Evolutionary conservation across 2,329 filamentous ascomycete species (phyloP).

Genomic region (Pestalotiopsis sp.): DNA sequence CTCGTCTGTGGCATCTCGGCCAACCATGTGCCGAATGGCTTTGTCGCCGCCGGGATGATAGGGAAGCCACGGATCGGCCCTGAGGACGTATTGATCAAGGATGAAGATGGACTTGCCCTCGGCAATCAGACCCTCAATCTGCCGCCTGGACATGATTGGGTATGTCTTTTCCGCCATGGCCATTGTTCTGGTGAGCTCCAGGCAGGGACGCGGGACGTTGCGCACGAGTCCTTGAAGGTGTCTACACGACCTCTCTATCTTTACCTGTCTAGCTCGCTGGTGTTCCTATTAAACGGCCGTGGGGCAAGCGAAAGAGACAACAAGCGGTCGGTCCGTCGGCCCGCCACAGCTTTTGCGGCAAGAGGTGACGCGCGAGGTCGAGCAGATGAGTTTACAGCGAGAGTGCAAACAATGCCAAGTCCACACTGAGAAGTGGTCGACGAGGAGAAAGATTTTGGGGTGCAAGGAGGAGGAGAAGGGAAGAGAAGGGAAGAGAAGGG

Average conservation of each 20-base stretch:
- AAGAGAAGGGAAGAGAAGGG: neutral
- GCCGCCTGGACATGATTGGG: constrained; percentile 54
- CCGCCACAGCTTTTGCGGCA: neutral
- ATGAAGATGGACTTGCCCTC: constrained; percentile 80
- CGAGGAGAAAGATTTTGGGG: neutral
- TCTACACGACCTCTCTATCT: neutral
- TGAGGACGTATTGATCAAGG: constrained; percentile 77
- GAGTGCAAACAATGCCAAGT: neutral
- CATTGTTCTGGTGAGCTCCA: neutral
- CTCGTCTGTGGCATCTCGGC: constrained; percentile 91
- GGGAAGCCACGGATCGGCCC: constrained; percentile 82
- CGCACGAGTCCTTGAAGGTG: neutral
- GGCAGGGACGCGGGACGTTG: neutral
- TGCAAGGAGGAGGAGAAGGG: neutral
- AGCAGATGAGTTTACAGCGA: neutral
- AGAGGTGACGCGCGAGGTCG: neutral
- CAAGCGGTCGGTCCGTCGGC: neutral
- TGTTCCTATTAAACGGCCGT: neutral
- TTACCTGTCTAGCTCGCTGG: too few species aligned
- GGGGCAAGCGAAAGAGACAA: too few species aligned
- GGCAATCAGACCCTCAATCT: constrained; percentile 82
- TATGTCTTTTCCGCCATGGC: constrained; percentile 37
- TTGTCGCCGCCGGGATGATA: constrained; percentile 93
- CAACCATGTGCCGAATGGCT: constrained; percentile 90
- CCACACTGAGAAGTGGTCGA: neutral